Evolutionary conservation across 2,329 filamentous ascomycete species (phyloP).

Genomic region (Fusarium miscanthi): DNA sequence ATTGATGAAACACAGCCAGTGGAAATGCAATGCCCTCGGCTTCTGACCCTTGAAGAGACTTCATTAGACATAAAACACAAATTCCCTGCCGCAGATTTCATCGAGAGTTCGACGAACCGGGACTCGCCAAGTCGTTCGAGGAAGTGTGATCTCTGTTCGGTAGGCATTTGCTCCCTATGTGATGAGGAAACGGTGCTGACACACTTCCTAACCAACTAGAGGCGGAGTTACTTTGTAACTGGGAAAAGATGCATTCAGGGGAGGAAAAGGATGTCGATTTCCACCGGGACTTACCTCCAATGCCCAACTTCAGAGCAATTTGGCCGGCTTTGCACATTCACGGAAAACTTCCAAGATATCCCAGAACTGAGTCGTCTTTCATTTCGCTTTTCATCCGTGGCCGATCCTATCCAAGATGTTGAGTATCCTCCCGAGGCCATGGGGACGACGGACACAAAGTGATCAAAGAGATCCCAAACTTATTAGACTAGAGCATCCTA

Average conservation of each 20-base stretch:
- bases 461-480: background rate
- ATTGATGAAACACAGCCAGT: background rate
- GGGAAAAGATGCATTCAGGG: no score
- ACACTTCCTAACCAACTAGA: no score
- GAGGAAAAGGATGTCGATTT: background rate
- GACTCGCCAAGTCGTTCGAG: background rate
- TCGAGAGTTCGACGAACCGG: background rate
- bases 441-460: background rate
- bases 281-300: background rate
- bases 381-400: background rate
- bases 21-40: background rate
- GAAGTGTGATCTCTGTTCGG: background rate
- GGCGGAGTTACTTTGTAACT: no score
- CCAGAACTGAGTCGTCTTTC: background rate
- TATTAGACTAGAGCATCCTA: background rate
- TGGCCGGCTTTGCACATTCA: background rate
- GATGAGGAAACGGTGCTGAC: background rate
- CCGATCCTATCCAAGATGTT: background rate
- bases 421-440: background rate
- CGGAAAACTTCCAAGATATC: background rate
- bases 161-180: background rate
- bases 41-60: background rate
- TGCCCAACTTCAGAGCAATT: background rate
- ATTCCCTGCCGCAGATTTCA: background rate
- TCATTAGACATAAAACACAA: background rate